Evolutionary conservation across 192 early-diverging fungal species (phyloP), one percentile per base, ranked within the genome.

Genomic region (Podila minutissima): DNA sequence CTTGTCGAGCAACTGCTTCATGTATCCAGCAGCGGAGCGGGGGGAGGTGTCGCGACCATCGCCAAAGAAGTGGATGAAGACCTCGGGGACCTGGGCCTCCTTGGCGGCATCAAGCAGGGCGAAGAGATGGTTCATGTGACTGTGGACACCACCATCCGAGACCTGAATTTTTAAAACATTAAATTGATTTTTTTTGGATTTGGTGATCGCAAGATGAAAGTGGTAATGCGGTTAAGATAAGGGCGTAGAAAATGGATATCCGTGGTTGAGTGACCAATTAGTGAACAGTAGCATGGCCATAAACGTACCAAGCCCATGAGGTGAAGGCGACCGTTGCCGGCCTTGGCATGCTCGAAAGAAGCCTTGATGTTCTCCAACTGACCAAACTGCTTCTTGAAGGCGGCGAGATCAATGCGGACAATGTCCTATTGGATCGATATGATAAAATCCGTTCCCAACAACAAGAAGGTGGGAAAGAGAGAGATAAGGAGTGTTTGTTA

Each of bases 91-190:
- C 13, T 92, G 94, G 26, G 89, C 88, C 32, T 89, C 89, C 84
- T 97, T 96, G 60, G 97, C 97, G 20, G 91, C 88, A 64, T 93
- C 88, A 61, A 99, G 87, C 33, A 98, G 84, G 6, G 91, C 90
- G 61, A 92, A 83, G 62, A 98, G 88, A 72, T 99, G 98, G 83
- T 95, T 90, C 79, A 96, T 94, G 84, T 98, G 97, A 71, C 91
- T 91, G 87, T 99, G 98, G 58, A 99, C 97, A 75, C 98, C 98
- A 77, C 98, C 98, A 83, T 99, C 98, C 17, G 97, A 99, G 35
- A 94, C 67, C 86, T 51, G 11, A 29, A 2, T 31, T 24, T 48
- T 15, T 48, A 24, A 20, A 64, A 46, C 41, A 38, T 17, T 17
- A 64, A 64, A 46, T 35, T 35, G 22, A 24, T 22, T 63, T 33